Conservation (phyloP, 768 basidiomycete species). For the Amanita molliuscula region DNA sequence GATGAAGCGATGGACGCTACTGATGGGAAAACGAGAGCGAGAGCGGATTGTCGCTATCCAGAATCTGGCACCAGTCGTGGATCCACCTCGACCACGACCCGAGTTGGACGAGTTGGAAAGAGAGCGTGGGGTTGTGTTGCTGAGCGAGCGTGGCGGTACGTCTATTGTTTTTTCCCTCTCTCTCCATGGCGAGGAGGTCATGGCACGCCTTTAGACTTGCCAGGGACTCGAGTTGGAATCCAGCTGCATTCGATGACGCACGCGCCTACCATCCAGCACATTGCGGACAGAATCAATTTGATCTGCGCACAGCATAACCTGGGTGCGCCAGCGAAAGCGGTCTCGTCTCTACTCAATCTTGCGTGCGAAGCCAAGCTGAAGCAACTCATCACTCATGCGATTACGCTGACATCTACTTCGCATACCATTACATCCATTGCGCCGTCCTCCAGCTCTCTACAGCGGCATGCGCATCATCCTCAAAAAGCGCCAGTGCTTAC, state of each 20-base stretch:
- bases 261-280: conserved; percentile 65
- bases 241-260: conserved; percentile 68
- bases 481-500: conserved; percentile 41
- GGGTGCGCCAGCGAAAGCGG: conserved; percentile 45
- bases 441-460: conserved; percentile 35
- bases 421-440: conserved; percentile 69
- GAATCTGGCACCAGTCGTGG: conserved; percentile 25
- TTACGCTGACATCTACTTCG: conserved; percentile 68
- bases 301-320: conserved; percentile 74
- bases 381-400: conserved; percentile 70
- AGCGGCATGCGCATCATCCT: conserved; percentile 18
- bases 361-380: conserved; percentile 81
- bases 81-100: conserved; percentile 33
- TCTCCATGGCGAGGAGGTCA: not conserved
- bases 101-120: conserved; percentile 58
- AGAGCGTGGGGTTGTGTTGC: conserved; percentile 57
- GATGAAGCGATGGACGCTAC: conserved; percentile 66
- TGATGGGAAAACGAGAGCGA: conserved; percentile 63
- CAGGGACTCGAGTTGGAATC: conserved; percentile 61
- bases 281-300: conserved; percentile 71
- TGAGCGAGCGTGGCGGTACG: conserved; percentile 57
- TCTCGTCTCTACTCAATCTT: conserved; percentile 61
- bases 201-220: conserved; percentile 34
- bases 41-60: conserved; percentile 53
- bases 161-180: conserved; percentile 14